Conservation (phyloP, 805 yeast species). For the Metschnikowia koreensis region DNA sequence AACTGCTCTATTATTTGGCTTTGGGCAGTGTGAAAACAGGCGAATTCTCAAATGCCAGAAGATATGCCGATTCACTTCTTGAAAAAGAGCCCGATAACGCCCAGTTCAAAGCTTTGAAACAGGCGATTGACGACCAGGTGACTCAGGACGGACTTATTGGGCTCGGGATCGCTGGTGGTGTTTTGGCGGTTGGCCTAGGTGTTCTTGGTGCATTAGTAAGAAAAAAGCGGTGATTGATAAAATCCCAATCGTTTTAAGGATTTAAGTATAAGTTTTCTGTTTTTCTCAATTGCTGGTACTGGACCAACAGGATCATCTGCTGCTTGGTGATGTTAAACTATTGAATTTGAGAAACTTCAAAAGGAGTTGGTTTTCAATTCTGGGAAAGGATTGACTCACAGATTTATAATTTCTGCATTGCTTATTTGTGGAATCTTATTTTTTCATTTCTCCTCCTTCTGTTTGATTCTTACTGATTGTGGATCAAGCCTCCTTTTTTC, state of each 20-base stretch:
- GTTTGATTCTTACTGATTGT: too few species aligned
- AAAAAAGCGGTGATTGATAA: slow-evolving; percentile 21
- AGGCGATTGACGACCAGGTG: slow-evolving; percentile 78
- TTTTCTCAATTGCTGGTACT: too few species aligned
- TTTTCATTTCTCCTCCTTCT: too few species aligned
- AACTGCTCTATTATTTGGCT: slow-evolving; percentile 82
- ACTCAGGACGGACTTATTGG: slow-evolving; percentile 89
- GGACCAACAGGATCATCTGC: too few species aligned
- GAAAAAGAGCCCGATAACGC: slow-evolving; percentile 79
- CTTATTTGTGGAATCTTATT: too few species aligned
- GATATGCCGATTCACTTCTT: slow-evolving; percentile 77
- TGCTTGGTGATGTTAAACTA: not conserved
- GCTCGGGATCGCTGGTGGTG: slow-evolving; percentile 81
- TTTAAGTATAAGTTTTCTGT: not conserved
- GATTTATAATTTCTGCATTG: too few species aligned
- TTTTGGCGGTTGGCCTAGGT: slow-evolving; percentile 81
- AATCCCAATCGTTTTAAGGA: too few species aligned
- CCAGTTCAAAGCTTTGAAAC: slow-evolving; percentile 71
- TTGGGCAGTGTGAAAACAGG: slow-evolving; percentile 87
- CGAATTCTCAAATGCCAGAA: slow-evolving; percentile 79
- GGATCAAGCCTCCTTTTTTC: too few species aligned
- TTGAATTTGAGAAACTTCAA: not conserved
- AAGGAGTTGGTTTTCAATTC: not conserved
- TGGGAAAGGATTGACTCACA: too few species aligned
- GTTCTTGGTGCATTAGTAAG: slow-evolving; percentile 43